Conservation (phyloP, 768 basidiomycete species). For the Lentinus tigrinus region DNA sequence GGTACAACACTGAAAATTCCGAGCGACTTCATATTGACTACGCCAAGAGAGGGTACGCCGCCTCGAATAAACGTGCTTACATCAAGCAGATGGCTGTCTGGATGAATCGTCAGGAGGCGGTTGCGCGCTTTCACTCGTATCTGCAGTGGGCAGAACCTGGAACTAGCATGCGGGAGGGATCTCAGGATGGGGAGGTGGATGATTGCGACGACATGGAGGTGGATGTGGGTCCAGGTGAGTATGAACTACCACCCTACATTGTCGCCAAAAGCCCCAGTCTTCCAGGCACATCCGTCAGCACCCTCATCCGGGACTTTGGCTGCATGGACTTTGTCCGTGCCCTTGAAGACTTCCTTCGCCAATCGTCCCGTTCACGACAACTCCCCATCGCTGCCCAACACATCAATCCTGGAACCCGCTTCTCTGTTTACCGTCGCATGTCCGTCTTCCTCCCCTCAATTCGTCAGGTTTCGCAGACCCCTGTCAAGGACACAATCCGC, state of each 20-base stretch:
- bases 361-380: neutral
- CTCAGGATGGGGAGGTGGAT: neutral
- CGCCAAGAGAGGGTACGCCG: constrained; percentile 34
- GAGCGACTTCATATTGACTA: constrained; percentile 40
- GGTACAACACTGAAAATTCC: constrained; percentile 37
- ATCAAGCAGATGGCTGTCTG: constrained; percentile 38
- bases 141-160: constrained; percentile 24
- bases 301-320: neutral
- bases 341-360: neutral
- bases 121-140: constrained; percentile 24
- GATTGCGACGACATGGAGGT: neutral
- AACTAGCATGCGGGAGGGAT: neutral
- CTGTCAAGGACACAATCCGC: neutral
- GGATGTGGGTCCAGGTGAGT: neutral
- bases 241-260: neutral
- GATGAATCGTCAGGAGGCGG: constrained; percentile 32
- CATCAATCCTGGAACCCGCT: neutral
- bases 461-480: neutral
- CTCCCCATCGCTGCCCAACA: neutral
- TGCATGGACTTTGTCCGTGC: neutral
- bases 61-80: constrained; percentile 36
- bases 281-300: neutral
- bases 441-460: neutral
- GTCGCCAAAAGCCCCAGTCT: neutral
- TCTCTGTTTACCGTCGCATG: neutral